phyloP scores from a whole-genome alignment of 139 green algal genomes.

The Micromonas pusilla region DNA sequence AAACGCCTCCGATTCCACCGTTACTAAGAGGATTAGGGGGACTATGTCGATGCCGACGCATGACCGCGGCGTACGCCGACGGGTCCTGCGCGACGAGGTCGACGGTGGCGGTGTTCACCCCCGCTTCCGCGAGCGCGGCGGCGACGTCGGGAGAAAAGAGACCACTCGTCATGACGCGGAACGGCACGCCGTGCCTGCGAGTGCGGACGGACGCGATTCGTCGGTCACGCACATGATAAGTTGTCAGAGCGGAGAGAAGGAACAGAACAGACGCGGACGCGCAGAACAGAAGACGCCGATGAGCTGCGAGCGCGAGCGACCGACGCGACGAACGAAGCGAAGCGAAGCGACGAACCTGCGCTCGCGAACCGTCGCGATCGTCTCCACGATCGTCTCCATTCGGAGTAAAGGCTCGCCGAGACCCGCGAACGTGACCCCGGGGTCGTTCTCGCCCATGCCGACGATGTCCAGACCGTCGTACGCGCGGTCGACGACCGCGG shows the following conservation, averaged over 20 bases:
- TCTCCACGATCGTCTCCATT: not conserved
- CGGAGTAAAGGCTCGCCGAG: conserved; percentile 7
- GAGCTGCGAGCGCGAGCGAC: too few species aligned
- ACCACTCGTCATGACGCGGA: conserved; percentile 14
- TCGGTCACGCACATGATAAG: too few species aligned
- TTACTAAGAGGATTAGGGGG: too few species aligned
- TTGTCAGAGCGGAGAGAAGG: too few species aligned
- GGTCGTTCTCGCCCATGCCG: conserved; percentile 19
- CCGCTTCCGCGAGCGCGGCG: not conserved
- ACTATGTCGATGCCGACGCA: too few species aligned
- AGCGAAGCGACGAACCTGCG: too few species aligned
- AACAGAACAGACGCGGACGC: too few species aligned
- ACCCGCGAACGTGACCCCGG: conserved; percentile 8
- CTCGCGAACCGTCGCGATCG: not conserved
- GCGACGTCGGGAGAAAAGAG: not conserved
- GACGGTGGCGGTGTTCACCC: not conserved
- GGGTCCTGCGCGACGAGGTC: not conserved
- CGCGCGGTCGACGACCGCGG: not conserved
- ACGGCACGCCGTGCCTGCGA: not conserved
- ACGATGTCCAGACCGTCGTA: conserved; percentile 15
- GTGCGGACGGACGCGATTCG: not conserved
- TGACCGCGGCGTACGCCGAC: not conserved
- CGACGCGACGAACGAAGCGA: too few species aligned
- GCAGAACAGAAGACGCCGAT: too few species aligned
- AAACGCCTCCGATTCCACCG: too few species aligned